phyloP scores from a whole-genome alignment of 257 asterid species.

The Nicotiana undulata region DNA sequence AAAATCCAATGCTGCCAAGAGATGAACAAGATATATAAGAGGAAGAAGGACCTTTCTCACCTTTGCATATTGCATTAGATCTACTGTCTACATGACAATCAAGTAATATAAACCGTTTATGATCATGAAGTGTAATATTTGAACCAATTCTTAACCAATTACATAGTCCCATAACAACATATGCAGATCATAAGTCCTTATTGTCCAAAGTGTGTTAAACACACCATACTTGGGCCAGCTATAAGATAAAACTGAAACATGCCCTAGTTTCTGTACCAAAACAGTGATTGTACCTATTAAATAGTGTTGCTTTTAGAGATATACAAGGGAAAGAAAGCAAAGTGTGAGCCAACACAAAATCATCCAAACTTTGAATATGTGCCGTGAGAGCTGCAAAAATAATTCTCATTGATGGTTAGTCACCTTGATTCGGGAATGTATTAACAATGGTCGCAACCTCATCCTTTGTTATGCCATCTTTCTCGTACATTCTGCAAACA shows the following conservation, averaged over 20 bases:
- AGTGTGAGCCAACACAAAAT: background rate
- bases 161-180: background rate
- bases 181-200: background rate
- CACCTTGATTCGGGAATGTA: slow-evolving; percentile 91
- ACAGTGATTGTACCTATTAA: background rate
- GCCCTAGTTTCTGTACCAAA: background rate
- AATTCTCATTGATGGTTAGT: background rate
- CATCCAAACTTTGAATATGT: background rate
- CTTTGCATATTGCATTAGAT: background rate
- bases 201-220: background rate
- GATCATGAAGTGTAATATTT: background rate
- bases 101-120: background rate
- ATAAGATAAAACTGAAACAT: background rate
- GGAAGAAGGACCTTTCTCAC: background rate
- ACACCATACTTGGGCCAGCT: background rate
- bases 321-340: background rate
- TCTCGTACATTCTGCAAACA: slow-evolving; percentile 76
- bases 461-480: slow-evolving; percentile 68
- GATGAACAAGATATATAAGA: background rate
- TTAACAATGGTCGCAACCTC: slow-evolving; percentile 53
- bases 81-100: background rate
- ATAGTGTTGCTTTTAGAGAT: background rate
- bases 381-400: background rate
- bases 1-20: slow-evolving; percentile 77
- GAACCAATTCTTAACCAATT: background rate